Evolutionary conservation across 2,329 filamentous ascomycete species (phyloP).

Genomic region (Calonectria fujianensis): DNA sequence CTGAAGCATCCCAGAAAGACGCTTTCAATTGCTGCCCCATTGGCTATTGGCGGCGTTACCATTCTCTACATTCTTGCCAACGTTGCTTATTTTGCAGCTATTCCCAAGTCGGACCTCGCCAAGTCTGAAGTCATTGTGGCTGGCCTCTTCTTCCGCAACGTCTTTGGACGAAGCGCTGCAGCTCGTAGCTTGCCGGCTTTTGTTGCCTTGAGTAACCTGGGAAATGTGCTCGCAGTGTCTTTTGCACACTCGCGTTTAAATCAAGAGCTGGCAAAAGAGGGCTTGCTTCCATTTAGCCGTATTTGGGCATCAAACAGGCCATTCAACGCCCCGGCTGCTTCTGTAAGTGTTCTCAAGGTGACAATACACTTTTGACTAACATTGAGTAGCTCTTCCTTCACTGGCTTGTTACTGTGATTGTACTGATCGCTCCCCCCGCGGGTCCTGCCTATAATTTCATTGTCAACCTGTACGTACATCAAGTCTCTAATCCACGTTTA

Average conservation of each 20-base stretch:
- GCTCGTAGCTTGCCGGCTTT: slow-evolving; percentile 71
- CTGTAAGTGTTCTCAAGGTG: slow-evolving; percentile 58
- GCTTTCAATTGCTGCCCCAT: slow-evolving; percentile 72
- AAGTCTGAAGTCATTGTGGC: slow-evolving; percentile 77
- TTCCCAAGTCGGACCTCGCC: slow-evolving; percentile 74
- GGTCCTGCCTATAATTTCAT: slow-evolving; percentile 83
- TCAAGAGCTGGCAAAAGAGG: slow-evolving; percentile 82
- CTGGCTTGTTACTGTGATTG: slow-evolving; percentile 78
- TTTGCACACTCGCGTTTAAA: slow-evolving; percentile 76
- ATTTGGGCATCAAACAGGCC: slow-evolving; percentile 83
- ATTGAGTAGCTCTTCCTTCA: slow-evolving; percentile 73
- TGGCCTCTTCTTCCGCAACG: slow-evolving; percentile 76
- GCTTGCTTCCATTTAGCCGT: slow-evolving; percentile 77
- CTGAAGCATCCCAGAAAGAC: slow-evolving; percentile 73
- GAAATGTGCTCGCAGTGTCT: slow-evolving; percentile 77
- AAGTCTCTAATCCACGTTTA: not conserved
- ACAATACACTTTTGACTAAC: slow-evolving; percentile 33
- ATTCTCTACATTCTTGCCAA: slow-evolving; percentile 79
- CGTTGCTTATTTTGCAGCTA: slow-evolving; percentile 79
- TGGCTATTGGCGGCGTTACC: slow-evolving; percentile 75
- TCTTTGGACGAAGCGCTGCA: slow-evolving; percentile 75
- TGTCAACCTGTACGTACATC: slow-evolving; percentile 66
- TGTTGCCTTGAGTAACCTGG: slow-evolving; percentile 76
- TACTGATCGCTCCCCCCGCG: slow-evolving; percentile 79
- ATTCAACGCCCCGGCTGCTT: slow-evolving; percentile 77